phyloP scores from a whole-genome alignment of 192 early-diverging fungal species.

The Coemansia reversa region DNA sequence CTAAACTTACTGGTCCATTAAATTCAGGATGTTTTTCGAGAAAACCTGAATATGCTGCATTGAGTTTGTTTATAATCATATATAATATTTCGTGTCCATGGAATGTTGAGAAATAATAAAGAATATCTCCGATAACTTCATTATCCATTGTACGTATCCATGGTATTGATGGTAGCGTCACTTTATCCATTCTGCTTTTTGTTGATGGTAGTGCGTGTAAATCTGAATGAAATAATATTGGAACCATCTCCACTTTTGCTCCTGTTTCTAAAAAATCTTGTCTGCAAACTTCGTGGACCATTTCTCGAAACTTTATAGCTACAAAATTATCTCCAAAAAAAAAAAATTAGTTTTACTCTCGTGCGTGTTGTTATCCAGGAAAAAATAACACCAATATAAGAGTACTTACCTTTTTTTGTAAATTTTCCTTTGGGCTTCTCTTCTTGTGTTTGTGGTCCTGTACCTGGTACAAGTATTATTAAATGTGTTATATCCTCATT shows the following conservation, averaged over 20 bases:
- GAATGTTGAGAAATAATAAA: slow-evolving; percentile 47
- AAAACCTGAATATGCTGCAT: slow-evolving; percentile 59
- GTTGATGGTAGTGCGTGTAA: slow-evolving; percentile 33
- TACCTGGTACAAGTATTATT: slow-evolving; percentile 49
- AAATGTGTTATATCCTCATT: slow-evolving; percentile 29
- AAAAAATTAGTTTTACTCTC: neutral
- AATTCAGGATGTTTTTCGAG: slow-evolving; percentile 60
- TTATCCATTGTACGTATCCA: slow-evolving; percentile 54
- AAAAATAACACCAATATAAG: too few species aligned
- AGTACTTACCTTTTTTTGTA: slow-evolving; percentile 21
- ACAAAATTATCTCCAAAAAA: too few species aligned
- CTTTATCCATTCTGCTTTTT: slow-evolving; percentile 42
- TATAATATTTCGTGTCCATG: slow-evolving; percentile 57
- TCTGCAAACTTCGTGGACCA: slow-evolving; percentile 18
- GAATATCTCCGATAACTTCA: slow-evolving; percentile 49
- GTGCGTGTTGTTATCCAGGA: neutral
- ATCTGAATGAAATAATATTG: slow-evolving; percentile 39
- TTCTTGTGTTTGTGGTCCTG: slow-evolving; percentile 43
- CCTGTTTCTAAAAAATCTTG: slow-evolving; percentile 24
- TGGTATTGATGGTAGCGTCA: slow-evolving; percentile 52
- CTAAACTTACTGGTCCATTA: slow-evolving; percentile 59
- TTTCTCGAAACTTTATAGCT: slow-evolving; percentile 28
- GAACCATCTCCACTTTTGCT: slow-evolving; percentile 35
- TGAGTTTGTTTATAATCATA: slow-evolving; percentile 58
- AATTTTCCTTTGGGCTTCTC: slow-evolving; percentile 49